Evolutionary conservation across 1,139 yeast species (phyloP).

Genomic region (Saccharomyces hybrid): DNA sequence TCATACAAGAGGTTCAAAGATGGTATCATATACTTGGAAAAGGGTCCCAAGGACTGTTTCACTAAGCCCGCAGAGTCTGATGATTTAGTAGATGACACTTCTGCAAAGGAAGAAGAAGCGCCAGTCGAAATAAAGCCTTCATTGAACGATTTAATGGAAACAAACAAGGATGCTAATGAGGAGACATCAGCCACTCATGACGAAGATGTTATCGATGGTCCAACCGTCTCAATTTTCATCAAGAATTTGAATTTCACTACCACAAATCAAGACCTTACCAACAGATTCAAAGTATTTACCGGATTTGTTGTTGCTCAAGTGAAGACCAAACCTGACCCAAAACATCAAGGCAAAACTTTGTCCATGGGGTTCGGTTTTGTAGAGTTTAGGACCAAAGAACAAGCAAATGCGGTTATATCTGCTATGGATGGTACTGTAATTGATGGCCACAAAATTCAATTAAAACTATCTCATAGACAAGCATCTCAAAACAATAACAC

Average conservation of each 20-base stretch:
- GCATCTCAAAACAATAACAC: slow-evolving; percentile 34
- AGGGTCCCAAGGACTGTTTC: slow-evolving; percentile 84
- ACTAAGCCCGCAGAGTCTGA: slow-evolving; percentile 43
- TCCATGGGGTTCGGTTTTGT: slow-evolving; percentile 98
- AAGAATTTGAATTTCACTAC: slow-evolving; percentile 89
- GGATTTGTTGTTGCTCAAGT: slow-evolving; percentile 82
- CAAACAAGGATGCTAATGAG: slow-evolving; percentile 20
- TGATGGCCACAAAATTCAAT: slow-evolving; percentile 84
- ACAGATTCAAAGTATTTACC: slow-evolving; percentile 57
- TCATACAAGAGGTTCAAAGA: slow-evolving; percentile 84
- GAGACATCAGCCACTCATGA: slow-evolving; percentile 30
- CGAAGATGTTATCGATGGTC: slow-evolving; percentile 47
- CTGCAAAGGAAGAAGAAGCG: slow-evolving; percentile 28
- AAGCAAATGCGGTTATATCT: slow-evolving; percentile 69
- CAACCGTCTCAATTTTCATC: slow-evolving; percentile 79
- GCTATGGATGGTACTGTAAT: slow-evolving; percentile 70
- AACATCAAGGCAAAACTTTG: slow-evolving; percentile 50
- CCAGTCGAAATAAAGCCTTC: slow-evolving; percentile 41
- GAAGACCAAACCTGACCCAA: slow-evolving; percentile 84
- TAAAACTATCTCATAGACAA: slow-evolving; percentile 76
- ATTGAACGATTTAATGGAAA: slow-evolving; percentile 39
- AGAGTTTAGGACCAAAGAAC: slow-evolving; percentile 71
- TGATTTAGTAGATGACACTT: slow-evolving; percentile 26
- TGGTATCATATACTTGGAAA: slow-evolving; percentile 79
- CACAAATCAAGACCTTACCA: slow-evolving; percentile 48